Percentiles rank a stretch among this genome's conserved stretches.
phyloP scores from a whole-genome alignment of 2,329 filamentous ascomycete genomes.

The Claviceps spartinae region DNA sequence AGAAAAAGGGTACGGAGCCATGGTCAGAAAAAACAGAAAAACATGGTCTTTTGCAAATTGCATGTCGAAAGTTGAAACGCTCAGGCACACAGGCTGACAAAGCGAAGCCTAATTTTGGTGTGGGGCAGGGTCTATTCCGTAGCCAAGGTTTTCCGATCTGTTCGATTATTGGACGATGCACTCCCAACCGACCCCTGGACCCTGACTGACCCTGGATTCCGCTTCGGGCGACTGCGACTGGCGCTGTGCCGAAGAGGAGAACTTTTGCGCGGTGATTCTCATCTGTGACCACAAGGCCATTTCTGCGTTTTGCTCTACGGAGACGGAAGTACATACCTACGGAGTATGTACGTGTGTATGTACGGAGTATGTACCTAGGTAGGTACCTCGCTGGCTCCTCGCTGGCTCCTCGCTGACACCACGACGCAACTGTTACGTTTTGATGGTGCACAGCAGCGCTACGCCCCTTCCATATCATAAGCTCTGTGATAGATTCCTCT shows the following conservation, averaged over 20 bases:
- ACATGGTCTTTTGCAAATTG: not conserved
- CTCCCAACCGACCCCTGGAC: constrained; percentile 8
- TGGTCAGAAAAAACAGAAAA: not conserved
- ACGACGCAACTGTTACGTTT: not conserved
- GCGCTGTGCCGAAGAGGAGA: not conserved
- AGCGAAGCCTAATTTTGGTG: not conserved
- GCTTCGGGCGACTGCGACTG: not conserved
- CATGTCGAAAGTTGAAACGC: not conserved
- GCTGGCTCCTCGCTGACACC: no score
- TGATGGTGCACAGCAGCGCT: not conserved
- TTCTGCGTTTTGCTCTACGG: not conserved
- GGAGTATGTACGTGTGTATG: not conserved
- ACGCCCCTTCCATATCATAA: not conserved
- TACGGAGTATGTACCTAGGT: no score
- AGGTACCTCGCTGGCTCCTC: no score
- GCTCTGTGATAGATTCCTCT: not conserved
- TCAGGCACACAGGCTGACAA: not conserved
- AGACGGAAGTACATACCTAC: not conserved
- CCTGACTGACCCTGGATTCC: constrained; percentile 16
- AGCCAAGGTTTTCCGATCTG: constrained; percentile 14
- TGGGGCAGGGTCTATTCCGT: not conserved
- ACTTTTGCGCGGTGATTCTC: not conserved
- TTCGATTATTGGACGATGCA: constrained; percentile 23
- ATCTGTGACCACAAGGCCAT: not conserved
- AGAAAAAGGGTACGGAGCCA: constrained; percentile 1